A percentile compares a stretch with the other conserved stretches of the same genome.
These are phyloP conservation scores for Diplocarpon rosae DNA, from an alignment of 2,329 filamentous ascomycete genomes.

Conservation along the genomic window DNA sequence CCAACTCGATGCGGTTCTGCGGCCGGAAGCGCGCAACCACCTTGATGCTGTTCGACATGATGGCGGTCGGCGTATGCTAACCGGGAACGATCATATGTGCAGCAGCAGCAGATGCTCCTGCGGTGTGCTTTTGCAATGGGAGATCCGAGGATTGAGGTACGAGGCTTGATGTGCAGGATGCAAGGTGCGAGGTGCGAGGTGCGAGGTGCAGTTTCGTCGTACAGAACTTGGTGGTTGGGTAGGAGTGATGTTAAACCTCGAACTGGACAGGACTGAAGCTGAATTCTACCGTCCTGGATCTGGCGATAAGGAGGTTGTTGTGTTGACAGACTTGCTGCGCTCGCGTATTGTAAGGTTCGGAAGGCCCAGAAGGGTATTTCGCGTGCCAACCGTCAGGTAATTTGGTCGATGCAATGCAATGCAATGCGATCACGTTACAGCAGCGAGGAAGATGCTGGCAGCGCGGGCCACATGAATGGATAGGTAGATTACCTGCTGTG, in stretches of 20 bases:
- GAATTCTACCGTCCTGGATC: neutral
- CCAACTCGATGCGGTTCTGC: slow-evolving; percentile 89
- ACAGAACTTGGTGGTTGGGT: neutral
- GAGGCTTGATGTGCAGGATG: no score
- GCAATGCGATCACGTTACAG: slow-evolving; percentile 17
- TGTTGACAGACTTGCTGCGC: slow-evolving; percentile 16
- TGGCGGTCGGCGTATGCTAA: slow-evolving; percentile 21
- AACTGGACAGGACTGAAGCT: no score
- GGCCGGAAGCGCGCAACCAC: slow-evolving; percentile 97
- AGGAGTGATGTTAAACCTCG: slow-evolving; percentile 11
- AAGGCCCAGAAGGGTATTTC: slow-evolving; percentile 10
- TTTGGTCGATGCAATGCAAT: slow-evolving; percentile 9
- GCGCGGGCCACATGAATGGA: neutral
- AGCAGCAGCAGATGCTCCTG: slow-evolving; percentile 8
- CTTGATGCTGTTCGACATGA: slow-evolving; percentile 51
- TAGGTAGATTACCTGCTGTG: neutral
- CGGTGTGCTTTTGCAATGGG: slow-evolving; percentile 1
- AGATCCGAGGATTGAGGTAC: no score
- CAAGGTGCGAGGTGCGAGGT: no score
- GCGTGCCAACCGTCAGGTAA: slow-evolving; percentile 5
- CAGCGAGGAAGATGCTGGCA: slow-evolving; percentile 10
- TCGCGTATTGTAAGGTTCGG: slow-evolving; percentile 8
- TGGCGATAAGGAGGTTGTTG: slow-evolving; percentile 22
- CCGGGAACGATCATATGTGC: slow-evolving; percentile 24
- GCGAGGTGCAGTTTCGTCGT: no score